These are phyloP conservation scores for Clitopilus passeckerianus DNA, from an alignment of 768 basidiomycete species.

Conservation along the genomic window DNA sequence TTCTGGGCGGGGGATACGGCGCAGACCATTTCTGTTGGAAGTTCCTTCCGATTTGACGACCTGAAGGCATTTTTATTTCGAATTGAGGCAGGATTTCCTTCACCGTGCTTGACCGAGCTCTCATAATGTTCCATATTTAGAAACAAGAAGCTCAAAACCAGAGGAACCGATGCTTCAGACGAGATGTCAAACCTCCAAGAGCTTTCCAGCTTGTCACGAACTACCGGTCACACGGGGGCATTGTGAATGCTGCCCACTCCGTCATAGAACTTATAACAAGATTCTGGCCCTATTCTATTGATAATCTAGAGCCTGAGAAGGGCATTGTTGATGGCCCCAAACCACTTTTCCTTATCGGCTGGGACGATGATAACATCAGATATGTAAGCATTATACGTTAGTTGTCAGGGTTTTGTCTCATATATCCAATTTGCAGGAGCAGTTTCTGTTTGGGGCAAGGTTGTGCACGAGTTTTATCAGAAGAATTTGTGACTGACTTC, in stretches of 20 bases:
- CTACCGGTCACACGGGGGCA: constrained; percentile 70
- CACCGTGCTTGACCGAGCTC: neutral
- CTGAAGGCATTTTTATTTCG: constrained; percentile 63
- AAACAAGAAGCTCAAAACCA: constrained; percentile 9
- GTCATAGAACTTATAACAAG: constrained; percentile 55
- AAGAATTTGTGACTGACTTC: neutral
- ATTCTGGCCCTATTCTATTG: constrained; percentile 66
- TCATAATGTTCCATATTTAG: neutral
- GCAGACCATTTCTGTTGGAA: constrained; percentile 71
- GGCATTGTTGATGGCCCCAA: constrained; percentile 49
- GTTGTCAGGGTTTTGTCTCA: neutral
- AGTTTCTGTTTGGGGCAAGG: constrained; percentile 55
- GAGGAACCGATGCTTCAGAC: neutral
- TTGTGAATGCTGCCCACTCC: constrained; percentile 66
- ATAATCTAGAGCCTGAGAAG: constrained; percentile 48
- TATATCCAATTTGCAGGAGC: constrained; percentile 27
- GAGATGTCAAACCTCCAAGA: constrained; percentile 9
- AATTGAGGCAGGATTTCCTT: constrained; percentile 42
- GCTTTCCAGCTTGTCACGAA: constrained; percentile 60
- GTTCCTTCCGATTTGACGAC: constrained; percentile 68
- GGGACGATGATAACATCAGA: constrained; percentile 35
- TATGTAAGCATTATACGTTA: constrained; percentile 18
- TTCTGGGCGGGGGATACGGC: constrained; percentile 83
- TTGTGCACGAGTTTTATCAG: constrained; percentile 17
- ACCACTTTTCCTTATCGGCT: constrained; percentile 53